Percentiles rank a stretch among this genome's conserved stretches.
These are phyloP conservation scores for Fusarium scirpi DNA, from an alignment of 2,329 filamentous ascomycete genomes.

Conservation along the genomic window DNA sequence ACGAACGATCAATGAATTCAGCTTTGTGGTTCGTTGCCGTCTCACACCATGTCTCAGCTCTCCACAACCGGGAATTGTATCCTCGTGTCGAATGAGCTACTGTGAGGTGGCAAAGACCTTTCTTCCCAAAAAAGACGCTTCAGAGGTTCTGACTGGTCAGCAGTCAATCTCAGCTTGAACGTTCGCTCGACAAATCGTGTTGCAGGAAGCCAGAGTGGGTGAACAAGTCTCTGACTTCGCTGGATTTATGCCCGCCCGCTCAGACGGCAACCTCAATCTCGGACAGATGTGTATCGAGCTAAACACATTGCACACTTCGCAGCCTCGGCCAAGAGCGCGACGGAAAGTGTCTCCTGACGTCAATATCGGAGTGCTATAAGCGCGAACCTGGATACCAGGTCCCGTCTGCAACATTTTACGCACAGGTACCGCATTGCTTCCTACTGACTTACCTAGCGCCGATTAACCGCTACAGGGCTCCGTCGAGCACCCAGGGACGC, in stretches of 20 bases:
- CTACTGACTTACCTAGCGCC: slow-evolving; percentile 6
- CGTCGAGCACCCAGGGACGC: slow-evolving; percentile 5
- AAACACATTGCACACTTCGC: neutral
- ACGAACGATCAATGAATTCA: neutral
- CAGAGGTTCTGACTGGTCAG: slow-evolving; percentile 40
- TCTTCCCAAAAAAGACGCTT: slow-evolving; percentile 32
- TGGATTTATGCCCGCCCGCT: slow-evolving; percentile 18
- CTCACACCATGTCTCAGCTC: slow-evolving; percentile 33
- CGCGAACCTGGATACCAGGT: slow-evolving; percentile 4
- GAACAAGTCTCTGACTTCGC: slow-evolving; percentile 17
- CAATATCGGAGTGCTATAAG: slow-evolving; percentile 16
- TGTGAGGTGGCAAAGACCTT: slow-evolving; percentile 33
- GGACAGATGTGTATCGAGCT: neutral
- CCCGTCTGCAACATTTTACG: slow-evolving; percentile 1
- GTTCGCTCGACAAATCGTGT: slow-evolving; percentile 35
- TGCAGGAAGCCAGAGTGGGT: slow-evolving; percentile 6
- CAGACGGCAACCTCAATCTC: neutral
- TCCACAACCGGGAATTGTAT: slow-evolving; percentile 16
- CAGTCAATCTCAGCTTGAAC: slow-evolving; percentile 20
- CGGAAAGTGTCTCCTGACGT: slow-evolving; percentile 16
- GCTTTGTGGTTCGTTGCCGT: neutral
- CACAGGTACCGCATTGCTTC: slow-evolving; percentile 8
- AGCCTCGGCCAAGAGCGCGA: slow-evolving; percentile 4
- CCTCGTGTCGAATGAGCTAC: slow-evolving; percentile 7
- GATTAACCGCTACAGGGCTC: slow-evolving; percentile 11